Conservation (phyloP, 176 grass and related monocot genomes). For the Juncus effusus region DNA sequence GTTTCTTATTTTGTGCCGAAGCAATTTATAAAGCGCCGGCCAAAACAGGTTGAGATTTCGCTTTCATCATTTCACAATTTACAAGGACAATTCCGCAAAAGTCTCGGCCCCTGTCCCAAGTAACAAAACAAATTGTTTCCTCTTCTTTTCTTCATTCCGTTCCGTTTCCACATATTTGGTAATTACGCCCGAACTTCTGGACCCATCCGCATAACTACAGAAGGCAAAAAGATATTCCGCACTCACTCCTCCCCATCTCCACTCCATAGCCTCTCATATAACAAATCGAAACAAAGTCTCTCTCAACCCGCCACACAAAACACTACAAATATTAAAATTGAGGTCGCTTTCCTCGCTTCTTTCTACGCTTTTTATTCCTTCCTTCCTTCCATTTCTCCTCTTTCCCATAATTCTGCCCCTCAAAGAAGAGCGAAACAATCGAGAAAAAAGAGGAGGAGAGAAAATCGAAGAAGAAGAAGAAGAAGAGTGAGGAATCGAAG, state of each 20-base stretch:
- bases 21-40: no score
- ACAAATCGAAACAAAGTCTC: neutral
- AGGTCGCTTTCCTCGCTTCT: neutral
- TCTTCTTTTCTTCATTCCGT: neutral
- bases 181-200: neutral
- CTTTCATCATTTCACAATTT: no score
- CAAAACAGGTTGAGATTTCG: no score
- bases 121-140: no score
- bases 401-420: neutral
- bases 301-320: neutral
- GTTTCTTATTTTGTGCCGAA: no score
- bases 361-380: neutral
- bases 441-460: neutral
- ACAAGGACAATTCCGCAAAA: no score
- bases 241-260: neutral
- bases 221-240: slow-evolving; percentile 14
- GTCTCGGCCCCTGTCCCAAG: no score
- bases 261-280: neutral
- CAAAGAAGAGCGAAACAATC: neutral
- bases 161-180: slow-evolving; percentile 1
- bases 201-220: neutral
- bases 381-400: slow-evolving; percentile 13
- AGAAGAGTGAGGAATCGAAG: neutral
- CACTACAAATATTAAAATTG: neutral
- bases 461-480: neutral